Evolutionary conservation across 805 yeast genomes (phyloP).

Genomic region (Ogataea chonburiensis): DNA sequence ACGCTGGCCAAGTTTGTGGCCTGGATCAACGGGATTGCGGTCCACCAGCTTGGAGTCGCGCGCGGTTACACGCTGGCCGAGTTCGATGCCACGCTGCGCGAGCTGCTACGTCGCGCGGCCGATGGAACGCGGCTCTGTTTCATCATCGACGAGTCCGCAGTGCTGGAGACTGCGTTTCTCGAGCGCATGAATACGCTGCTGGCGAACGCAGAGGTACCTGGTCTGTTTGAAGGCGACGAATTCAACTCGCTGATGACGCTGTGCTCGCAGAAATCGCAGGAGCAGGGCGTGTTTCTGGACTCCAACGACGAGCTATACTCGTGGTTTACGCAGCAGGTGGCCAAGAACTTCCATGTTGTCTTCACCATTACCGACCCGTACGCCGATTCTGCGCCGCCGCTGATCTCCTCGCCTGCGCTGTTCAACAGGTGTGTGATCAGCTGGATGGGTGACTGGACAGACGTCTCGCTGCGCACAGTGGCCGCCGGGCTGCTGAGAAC

Average conservation of each 20-base stretch:
- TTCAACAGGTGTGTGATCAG: constrained; percentile 85
- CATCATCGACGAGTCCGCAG: constrained; percentile 76
- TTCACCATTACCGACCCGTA: constrained; percentile 67
- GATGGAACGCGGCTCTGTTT: constrained; percentile 65
- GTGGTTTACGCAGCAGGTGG: constrained; percentile 72
- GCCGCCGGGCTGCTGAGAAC: constrained; percentile 32
- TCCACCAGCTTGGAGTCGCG: constrained; percentile 57
- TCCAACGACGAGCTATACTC: constrained; percentile 64
- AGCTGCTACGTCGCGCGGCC: constrained; percentile 46
- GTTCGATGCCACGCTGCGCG: constrained; percentile 65
- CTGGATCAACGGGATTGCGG: constrained; percentile 81
- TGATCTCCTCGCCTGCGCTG: constrained; percentile 80
- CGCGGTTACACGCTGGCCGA: constrained; percentile 54
- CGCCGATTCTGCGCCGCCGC: constrained; percentile 37
- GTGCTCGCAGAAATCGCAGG: constrained; percentile 55
- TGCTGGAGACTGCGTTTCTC: constrained; percentile 72
- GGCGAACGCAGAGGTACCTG: constrained; percentile 92
- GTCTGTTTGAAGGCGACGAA: constrained; percentile 79
- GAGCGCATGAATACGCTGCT: constrained; percentile 92
- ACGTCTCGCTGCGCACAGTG: constrained; percentile 47
- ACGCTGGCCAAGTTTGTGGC: constrained; percentile 78
- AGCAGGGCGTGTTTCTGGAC: constrained; percentile 63
- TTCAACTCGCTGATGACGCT: constrained; percentile 47
- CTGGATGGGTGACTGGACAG: constrained; percentile 87
- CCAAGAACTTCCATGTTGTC: constrained; percentile 75